Base-by-base conservation (phyloP, 805 yeast species). In the Yarrowia sp. region DNA sequence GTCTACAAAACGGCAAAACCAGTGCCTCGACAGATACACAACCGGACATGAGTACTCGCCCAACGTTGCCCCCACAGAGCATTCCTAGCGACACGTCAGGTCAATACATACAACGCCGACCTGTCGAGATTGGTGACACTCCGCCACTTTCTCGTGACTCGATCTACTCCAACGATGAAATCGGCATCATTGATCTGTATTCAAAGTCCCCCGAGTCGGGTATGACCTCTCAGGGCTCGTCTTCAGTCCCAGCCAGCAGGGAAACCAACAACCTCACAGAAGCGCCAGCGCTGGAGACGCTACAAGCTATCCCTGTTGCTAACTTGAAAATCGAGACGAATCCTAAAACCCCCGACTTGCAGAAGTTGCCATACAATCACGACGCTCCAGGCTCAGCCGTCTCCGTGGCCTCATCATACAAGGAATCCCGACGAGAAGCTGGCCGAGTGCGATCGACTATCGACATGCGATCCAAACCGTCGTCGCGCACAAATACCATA, bases 401-500 rank as follows among this genome's bases (percentile, higher is more conserved):
- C 14, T 54, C 61, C 35, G 46, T 54, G 46, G 61, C 63, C 7
- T 58, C 63, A 11, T 43, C 49, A 21, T 58, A 58, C 51, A 30
- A 58, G 30, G 63, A 58, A 49, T 41, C 51, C 3, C 63, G 63
- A 17, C 51, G 49, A 21, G 51, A 58, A 14, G 63, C 63, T 5
- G 51, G 63, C 14, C 49, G 51, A 30, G 51, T 58, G 19, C 49
- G 63, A 28, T 58, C 63, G 26, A 58, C 51, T 4, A 58, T 58
- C 30, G 63, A 58, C 32, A 54, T 54, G 61, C 61, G 61, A 14
- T 54, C 63, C 22, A 41, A 58, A 16, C 63, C 63, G n/a, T 19
- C 63, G 17, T 41, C 63, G 7, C 51, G 63, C 41, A 28, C 51
- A 30, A 41, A 41, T 22, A 41, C 63, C 28, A 58, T 58, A 8